Evolutionary conservation across 495 filamentous ascomycete genomes (phyloP), one percentile per base, ranked within the genome.

Genomic region (Bacidia gigantensis): DNA sequence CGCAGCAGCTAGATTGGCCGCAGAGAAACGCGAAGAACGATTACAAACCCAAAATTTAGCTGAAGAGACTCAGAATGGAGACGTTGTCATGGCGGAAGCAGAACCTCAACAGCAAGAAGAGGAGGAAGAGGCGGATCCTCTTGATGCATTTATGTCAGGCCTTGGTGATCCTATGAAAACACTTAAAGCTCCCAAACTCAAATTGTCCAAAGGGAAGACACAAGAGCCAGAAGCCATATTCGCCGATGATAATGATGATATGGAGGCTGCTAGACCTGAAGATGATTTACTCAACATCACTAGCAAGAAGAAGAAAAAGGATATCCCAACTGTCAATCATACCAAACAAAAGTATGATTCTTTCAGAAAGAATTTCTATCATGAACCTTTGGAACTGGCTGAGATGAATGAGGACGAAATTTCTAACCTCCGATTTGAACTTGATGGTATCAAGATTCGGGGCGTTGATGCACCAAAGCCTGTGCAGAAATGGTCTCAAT

Each of bases 401-500:
- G 78, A 86, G 32, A 84, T 97, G 82, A 89, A 81, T 7, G 84
- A 89, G 51, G 87, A 83, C 46, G 89, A 99, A 57, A 73, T 87
- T 50, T 80, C 81, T 26, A 84, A 84, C 52, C 65, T 97, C 40
- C 81, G 92, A 23, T 61, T 89, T 32, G 88, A 96, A 65, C 70
- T 98, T 21, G 92, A 97, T 64, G 90, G 87, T 40, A 96, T 99
- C 65, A 96, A 95, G 67, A 86, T 96, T 20, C 73, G 77, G 41
- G 89, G 89, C 21, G 75, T 85, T 55, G 80, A 95, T 59, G 80
- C 89, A 5, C 92, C 92, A 0, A 95, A 88, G 56, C 92, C 92
- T 7, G 88, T 97, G 11, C 81, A 85, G 63, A 96, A 94, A 62
- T 99, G 89, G 88, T 89, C 89, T 0, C 89, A 99, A 61, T 95